Evolutionary conservation across 352 stramenopile genomes (phyloP).

Genomic region (Globisporangium barbulae): DNA sequence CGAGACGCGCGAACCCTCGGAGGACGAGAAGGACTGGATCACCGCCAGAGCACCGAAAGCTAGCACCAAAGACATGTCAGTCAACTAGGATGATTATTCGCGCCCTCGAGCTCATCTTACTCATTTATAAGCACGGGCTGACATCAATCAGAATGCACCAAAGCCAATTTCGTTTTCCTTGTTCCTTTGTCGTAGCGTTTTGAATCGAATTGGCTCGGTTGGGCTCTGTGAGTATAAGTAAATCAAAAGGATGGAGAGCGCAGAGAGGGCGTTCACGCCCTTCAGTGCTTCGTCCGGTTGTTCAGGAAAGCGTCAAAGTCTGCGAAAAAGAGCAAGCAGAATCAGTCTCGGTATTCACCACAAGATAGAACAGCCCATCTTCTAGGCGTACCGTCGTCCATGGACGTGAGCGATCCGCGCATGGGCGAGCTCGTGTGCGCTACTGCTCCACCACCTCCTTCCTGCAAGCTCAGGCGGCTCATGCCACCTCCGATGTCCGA

Average conservation of each 20-base stretch:
- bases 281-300: slow-evolving; percentile 26
- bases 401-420: slow-evolving; percentile 27
- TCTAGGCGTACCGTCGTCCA: slow-evolving; percentile 40
- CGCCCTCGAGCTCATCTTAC: not conserved
- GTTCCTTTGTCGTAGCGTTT: not conserved
- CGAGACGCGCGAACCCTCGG: slow-evolving; percentile 42
- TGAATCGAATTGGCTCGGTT: not conserved
- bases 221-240: slow-evolving; percentile 6
- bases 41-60: slow-evolving; percentile 53
- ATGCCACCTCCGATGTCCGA: slow-evolving; percentile 22
- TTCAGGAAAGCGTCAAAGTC: slow-evolving; percentile 52
- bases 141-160: not conserved
- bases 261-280: not conserved
- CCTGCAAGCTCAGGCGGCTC: slow-evolving; percentile 29
- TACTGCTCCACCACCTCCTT: slow-evolving; percentile 1
- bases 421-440: slow-evolving; percentile 9
- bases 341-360: not conserved
- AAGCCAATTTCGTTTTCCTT: not conserved
- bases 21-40: slow-evolving; percentile 65
- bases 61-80: slow-evolving; percentile 69
- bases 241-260: slow-evolving; percentile 9
- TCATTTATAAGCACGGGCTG: not conserved
- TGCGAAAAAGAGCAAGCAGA: slow-evolving; percentile 12
- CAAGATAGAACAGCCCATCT: not conserved
- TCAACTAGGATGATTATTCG: slow-evolving; percentile 28